Evolutionary conservation across 2,329 filamentous ascomycete genomes (phyloP), one percentile per base, ranked within the genome.

Genomic region (Fusarium mexicanum): DNA sequence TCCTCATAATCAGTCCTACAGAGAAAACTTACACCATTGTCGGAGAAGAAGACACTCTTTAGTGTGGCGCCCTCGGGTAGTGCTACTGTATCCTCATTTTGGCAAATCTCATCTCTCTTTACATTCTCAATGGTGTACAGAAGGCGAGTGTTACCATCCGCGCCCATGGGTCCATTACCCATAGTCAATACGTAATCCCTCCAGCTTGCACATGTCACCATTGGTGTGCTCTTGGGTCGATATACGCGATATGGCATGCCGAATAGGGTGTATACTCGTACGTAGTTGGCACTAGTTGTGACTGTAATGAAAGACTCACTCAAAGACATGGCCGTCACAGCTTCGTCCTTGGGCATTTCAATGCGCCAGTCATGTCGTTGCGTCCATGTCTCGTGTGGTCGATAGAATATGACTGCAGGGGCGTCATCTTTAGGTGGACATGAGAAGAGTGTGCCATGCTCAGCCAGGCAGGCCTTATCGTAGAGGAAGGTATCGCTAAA

Each of bases 371-470:
- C 96, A 26, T 91, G 90, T 59, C 96, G 89, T 57, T 94, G 89
- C 5, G 95, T 98, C 96, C 96, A 99, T 2, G 94, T 97, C 84
- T 99, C 96, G 80, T 99, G 96, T 0, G 97, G 96, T 12, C 96
- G 91, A 83, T 98, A 99, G 83, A 98, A 98, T n/a, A 99, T 90
- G 38, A 91, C 92, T 8, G 96, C 94, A 5, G 93, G 91, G 16
- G 82, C 77, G 66, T 91, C 90, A 38, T 90, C 88, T 14, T 86
- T 87, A 3, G 94, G 91, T 29, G 92, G 93, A 69, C 93, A 96
- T 2, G 95, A 93, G 80, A 98, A 98, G 2, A 98, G 87, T 2
- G 94, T 89, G 22, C 96, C 96, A 64, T 94, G 91, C 66, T 97
- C 93, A 76, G 94, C 91, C 65, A 99, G 86, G 79, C 96, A 98